These are phyloP conservation scores for Neovahlkampfia damariscottae DNA, from an alignment of 78 protist genomes.

Conservation along the genomic window DNA sequence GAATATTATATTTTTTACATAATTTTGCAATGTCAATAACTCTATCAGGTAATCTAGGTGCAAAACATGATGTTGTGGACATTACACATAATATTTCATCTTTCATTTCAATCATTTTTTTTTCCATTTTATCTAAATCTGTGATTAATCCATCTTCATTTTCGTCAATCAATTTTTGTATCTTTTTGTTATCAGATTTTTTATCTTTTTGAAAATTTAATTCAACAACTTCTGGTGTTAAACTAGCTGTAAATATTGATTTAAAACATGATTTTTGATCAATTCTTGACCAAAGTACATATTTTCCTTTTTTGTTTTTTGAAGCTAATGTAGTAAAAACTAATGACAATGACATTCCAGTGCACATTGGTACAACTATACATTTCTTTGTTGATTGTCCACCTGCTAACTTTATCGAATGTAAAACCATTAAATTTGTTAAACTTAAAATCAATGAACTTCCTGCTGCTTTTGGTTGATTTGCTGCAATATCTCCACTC, in stretches of 20 bases:
- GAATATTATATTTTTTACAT: slow-evolving; percentile 50
- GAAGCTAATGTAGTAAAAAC: slow-evolving; percentile 48
- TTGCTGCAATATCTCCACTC: slow-evolving; percentile 86
- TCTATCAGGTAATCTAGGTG: slow-evolving; percentile 91
- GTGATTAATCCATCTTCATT: slow-evolving; percentile 37
- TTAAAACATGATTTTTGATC: slow-evolving; percentile 97
- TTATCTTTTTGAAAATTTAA: slow-evolving; percentile 35
- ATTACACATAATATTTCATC: slow-evolving; percentile 74
- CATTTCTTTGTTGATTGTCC: background rate
- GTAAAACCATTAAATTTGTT: slow-evolving; percentile 42
- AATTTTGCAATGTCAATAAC: slow-evolving; percentile 58
- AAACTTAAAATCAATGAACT: slow-evolving; percentile 79
- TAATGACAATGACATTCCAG: slow-evolving; percentile 89
- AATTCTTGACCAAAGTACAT: slow-evolving; percentile 91
- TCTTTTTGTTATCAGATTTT: too few species aligned
- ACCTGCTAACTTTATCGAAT: slow-evolving; percentile 50
- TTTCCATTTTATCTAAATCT: slow-evolving; percentile 22
- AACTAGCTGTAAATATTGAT: slow-evolving; percentile 77
- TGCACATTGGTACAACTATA: slow-evolving; percentile 84
- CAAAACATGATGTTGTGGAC: slow-evolving; percentile 90
- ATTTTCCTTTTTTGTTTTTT: background rate
- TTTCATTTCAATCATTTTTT: slow-evolving; percentile 29
- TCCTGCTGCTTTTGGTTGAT: slow-evolving; percentile 99
- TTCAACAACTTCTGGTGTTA: slow-evolving; percentile 45
- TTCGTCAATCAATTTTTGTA: too few species aligned